phyloP scores from a whole-genome alignment of 345 rosid species.

The Cardamine resedifolia region DNA sequence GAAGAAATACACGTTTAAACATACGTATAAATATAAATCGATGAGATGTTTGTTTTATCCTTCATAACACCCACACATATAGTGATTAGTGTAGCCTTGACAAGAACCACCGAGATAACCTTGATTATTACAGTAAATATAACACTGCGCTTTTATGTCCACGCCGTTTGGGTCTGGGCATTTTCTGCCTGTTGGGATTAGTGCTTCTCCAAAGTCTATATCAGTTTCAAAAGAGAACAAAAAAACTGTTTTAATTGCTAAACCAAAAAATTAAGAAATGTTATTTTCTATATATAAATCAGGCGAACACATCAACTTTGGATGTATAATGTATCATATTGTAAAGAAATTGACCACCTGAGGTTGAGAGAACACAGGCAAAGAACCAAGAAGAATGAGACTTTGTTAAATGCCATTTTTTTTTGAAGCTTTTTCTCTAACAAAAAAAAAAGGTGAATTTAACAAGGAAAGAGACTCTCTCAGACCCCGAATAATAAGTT shows the following conservation, averaged over 20 bases:
- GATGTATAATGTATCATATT: neutral
- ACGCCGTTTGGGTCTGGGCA: conserved; percentile 6
- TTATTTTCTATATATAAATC: neutral
- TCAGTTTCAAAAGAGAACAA: neutral
- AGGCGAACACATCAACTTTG: neutral
- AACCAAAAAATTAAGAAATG: neutral
- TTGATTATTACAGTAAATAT: neutral
- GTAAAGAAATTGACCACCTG: neutral
- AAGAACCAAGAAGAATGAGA: neutral
- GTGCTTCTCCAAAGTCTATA: conserved; percentile 1
- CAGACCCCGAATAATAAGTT: neutral
- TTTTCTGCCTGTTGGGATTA: neutral
- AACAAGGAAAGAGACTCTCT: neutral
- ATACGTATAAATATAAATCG: neutral
- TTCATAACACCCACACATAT: conserved; percentile 13
- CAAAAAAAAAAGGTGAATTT: neutral
- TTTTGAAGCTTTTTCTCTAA: neutral
- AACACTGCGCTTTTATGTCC: neutral
- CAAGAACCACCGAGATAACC: conserved; percentile 10
- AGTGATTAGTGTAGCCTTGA: neutral
- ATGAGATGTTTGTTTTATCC: conserved; percentile 9
- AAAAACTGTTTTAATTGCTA: neutral
- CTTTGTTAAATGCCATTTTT: neutral
- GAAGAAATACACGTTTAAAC: neutral
- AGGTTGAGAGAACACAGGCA: neutral